These are phyloP conservation scores for Coemansia sp. DNA, from an alignment of 192 early-diverging fungal species.

Conservation along the genomic window DNA sequence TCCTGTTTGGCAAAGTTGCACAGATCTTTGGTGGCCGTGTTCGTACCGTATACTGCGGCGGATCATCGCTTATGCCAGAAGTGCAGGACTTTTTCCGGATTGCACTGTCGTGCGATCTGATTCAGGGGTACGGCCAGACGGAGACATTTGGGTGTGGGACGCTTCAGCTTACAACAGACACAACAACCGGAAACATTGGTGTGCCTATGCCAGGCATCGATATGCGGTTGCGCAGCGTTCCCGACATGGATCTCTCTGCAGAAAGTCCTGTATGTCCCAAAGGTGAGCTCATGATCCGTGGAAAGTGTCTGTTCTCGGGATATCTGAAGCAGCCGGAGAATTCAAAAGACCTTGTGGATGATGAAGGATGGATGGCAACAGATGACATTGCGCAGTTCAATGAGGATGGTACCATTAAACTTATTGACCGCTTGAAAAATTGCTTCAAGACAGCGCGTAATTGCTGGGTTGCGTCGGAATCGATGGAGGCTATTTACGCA, in stretches of 20 bases:
- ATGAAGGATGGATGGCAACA: constrained; percentile 76
- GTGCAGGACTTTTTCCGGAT: constrained; percentile 77
- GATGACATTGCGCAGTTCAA: constrained; percentile 79
- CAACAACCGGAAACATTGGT: constrained; percentile 67
- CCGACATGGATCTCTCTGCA: constrained; percentile 76
- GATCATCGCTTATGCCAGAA: constrained; percentile 66
- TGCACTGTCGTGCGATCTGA: constrained; percentile 56
- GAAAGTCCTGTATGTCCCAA: constrained; percentile 73
- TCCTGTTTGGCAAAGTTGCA: constrained; percentile 80
- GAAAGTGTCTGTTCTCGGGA: constrained; percentile 66
- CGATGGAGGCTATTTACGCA: constrained; percentile 73
- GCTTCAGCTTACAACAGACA: constrained; percentile 52
- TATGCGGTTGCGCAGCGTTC: constrained; percentile 79
- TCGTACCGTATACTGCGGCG: constrained; percentile 72
- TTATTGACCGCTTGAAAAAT: constrained; percentile 77
- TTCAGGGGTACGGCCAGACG: constrained; percentile 86
- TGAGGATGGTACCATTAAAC: constrained; percentile 59
- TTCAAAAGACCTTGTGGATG: constrained; percentile 64
- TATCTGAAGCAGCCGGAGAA: constrained; percentile 77
- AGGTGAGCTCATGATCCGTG: constrained; percentile 83
- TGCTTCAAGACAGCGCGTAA: constrained; percentile 76
- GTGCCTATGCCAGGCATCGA: constrained; percentile 63
- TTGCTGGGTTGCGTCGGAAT: constrained; percentile 86
- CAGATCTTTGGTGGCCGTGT: constrained; percentile 69
- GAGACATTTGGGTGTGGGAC: constrained; percentile 56